Conservation (phyloP, 2,329 filamentous ascomycete species). For the Colletotrichum musae region DNA sequence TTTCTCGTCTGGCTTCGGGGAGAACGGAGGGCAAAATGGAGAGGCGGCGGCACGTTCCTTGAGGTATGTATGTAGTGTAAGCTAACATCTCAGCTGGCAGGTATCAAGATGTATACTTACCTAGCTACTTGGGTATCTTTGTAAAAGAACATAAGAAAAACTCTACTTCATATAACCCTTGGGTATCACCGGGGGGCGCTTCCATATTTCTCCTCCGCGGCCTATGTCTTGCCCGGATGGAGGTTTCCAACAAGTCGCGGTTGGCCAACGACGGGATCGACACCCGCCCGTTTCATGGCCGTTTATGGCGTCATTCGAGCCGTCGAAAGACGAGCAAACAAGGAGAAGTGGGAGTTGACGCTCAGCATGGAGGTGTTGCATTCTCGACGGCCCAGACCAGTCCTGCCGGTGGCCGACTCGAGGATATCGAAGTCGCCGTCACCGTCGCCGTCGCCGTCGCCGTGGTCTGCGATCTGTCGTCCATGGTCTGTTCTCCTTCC, state of each 20-base stretch:
- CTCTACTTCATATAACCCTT: too few species aligned
- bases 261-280: conserved; percentile 17
- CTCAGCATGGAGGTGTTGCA: conserved; percentile 10
- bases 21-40: neutral
- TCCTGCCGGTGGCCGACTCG: conserved; percentile 13
- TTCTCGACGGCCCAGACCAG: conserved; percentile 15
- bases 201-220: conserved; percentile 25
- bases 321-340: neutral
- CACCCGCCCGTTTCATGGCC: conserved; percentile 21
- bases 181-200: too few species aligned
- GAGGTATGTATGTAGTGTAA: neutral
- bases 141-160: too few species aligned
- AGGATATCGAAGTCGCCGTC: neutral
- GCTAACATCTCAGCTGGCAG: too few species aligned
- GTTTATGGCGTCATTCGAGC: conserved; percentile 16
- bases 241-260: neutral
- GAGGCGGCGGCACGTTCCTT: neutral
- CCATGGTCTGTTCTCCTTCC: conserved; percentile 14
- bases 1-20: conserved; percentile 36
- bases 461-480: too few species aligned
- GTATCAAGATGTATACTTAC: too few species aligned
- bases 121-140: too few species aligned
- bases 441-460: conserved; percentile 3
- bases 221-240: conserved; percentile 23
- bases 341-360: neutral